Evolutionary conservation across 2,329 filamentous ascomycete species (phyloP), one percentile per base, ranked within the genome.

Genomic region (Hortaea sp.): DNA sequence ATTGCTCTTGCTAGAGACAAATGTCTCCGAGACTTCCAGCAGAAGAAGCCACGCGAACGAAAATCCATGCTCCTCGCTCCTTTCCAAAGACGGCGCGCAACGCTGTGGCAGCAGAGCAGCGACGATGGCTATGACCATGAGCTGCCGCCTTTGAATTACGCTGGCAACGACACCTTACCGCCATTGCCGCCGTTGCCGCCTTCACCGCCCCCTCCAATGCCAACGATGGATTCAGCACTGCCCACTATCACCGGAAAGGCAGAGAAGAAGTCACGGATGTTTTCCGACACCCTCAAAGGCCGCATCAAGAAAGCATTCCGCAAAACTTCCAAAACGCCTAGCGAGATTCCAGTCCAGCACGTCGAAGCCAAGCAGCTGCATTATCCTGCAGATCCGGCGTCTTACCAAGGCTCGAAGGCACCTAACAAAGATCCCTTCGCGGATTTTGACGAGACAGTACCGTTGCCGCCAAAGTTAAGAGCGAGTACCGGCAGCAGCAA

Each of bases 271-370:
- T 76, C 77, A 7, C 72, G 82, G 27, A 80, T 78, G 30, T 76
- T 80, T 10, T 85, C 83, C 0, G 73, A 70, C 11, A 76, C 74
- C 0, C 57, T 88, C 35, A 83, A 74, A 56, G 74, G 70, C 41
- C 84, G 73, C 48, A 56, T 88, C 49, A 82, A 74, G 60, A 74
- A 64, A 34, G 67, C 82, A 0, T 79, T 84, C 51, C 68, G 69
- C 28, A 63, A 70, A 12, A 53, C 54, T 6, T 57, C 64, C 48
- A 40, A 66, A 30, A 46, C 68, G 0, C 62, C 65, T 5, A 63
- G 63, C 13, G 57, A 62, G 1, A 39, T 76, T 5, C 73, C 72
- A 9, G 62, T 66, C 20, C 74, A 78, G 51, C 75, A 79, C 45
- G 66, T 78, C 10, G 63, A 71, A 32, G 66, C 75, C 10, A 55